Percentiles rank a stretch among this genome's conserved stretches.
Conservation (phyloP, 176 grass and related monocot species). For the Paspalum vaginatum region DNA sequence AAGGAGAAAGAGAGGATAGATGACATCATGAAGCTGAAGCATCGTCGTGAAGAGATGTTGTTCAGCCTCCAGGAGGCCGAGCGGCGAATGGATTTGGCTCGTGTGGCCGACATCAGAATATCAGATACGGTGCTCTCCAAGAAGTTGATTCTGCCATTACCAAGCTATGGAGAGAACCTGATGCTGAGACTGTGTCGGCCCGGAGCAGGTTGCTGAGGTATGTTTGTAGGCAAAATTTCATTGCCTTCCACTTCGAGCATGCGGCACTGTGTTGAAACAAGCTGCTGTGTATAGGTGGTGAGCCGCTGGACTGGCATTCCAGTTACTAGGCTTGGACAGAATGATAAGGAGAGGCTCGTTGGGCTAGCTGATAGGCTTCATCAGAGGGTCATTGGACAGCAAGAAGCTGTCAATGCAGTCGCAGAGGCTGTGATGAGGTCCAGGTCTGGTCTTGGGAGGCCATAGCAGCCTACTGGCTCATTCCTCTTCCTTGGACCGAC, state of each 20-base stretch:
- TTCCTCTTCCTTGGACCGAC: conserved; percentile 88
- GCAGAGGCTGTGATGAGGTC: conserved; percentile 82
- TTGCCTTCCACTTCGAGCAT: not conserved
- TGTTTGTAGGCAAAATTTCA: not conserved
- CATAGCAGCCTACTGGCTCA: conserved; percentile 77
- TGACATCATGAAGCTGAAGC: conserved; percentile 75
- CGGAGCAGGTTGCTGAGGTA: conserved; percentile 84
- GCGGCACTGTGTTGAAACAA: conserved; percentile 10
- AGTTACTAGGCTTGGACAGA: conserved; percentile 82
- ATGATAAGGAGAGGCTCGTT: conserved; percentile 72
- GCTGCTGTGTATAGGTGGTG: conserved; percentile 51
- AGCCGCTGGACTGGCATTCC: conserved; percentile 88
- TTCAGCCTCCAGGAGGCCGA: conserved; percentile 76
- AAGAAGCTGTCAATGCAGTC: conserved; percentile 64
- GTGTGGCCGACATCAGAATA: conserved; percentile 66
- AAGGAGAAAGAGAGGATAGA: conserved; percentile 90
- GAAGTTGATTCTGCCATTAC: conserved; percentile 71
- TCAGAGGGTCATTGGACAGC: conserved; percentile 62
- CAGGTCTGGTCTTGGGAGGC: conserved; percentile 71
- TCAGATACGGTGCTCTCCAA: conserved; percentile 63
- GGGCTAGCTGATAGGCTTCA: conserved; percentile 76
- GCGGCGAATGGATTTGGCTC: conserved; percentile 76
- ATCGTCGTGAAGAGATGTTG: conserved; percentile 55
- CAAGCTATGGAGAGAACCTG: conserved; percentile 69
- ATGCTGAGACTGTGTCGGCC: conserved; percentile 76